phyloP scores from a whole-genome alignment of 1,139 yeast genomes.

The Pichia sp. region DNA sequence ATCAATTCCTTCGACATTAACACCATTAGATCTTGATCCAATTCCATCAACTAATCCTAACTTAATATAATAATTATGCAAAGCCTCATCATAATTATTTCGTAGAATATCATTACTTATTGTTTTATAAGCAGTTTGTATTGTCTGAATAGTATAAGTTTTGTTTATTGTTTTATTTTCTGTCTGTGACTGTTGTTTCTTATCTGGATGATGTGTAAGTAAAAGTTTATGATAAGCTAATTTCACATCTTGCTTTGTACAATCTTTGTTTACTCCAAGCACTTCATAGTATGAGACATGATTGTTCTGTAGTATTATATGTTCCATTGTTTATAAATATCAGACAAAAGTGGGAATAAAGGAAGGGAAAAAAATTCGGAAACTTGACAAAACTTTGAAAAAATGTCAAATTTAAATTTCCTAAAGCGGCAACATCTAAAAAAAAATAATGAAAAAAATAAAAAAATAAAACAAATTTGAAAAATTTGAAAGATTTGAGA shows the following conservation, averaged over 20 bases:
- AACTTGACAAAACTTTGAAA: no score
- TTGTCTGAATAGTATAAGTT: constrained; percentile 20
- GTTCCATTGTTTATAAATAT: neutral
- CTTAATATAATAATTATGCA: constrained; percentile 36
- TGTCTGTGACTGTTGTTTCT: constrained; percentile 26
- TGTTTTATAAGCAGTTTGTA: constrained; percentile 56
- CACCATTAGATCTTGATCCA: neutral
- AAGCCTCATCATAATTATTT: constrained; percentile 41
- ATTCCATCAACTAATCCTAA: constrained; percentile 40
- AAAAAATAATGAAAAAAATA: no score
- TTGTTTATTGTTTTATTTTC: neutral
- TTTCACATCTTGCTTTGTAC: constrained; percentile 41
- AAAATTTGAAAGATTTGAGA: neutral
- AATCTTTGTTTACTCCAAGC: constrained; percentile 40
- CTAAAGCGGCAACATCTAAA: constrained; percentile 2
- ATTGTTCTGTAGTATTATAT: constrained; percentile 7
- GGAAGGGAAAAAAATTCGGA: no score
- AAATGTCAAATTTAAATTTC: neutral
- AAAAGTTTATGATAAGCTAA: constrained; percentile 55
- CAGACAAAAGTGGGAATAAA: no score
- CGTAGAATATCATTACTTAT: constrained; percentile 39
- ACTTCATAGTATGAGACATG: constrained; percentile 42
- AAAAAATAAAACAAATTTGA: no score
- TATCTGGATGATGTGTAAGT: constrained; percentile 74
- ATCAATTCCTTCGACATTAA: constrained; percentile 13